These are phyloP conservation scores for Chalaropsis ovoidea DNA, from an alignment of 2,329 filamentous ascomycete species.

Conservation along the genomic window DNA sequence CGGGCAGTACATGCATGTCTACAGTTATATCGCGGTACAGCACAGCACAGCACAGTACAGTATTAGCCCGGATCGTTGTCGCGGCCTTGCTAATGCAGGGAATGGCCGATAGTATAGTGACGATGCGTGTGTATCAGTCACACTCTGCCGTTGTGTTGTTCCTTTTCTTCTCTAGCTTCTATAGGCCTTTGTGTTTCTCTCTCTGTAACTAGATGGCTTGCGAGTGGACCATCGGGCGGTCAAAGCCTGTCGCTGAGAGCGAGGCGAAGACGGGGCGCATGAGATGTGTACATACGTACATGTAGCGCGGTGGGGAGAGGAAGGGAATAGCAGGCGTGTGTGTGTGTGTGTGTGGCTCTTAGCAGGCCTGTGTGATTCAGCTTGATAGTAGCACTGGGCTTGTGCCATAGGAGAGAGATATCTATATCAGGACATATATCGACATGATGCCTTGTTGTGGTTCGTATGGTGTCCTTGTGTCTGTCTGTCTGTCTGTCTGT, in stretches of 20 bases:
- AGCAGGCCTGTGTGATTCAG: too few relatives aligned
- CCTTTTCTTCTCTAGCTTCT: background rate
- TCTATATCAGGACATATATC: too few relatives aligned
- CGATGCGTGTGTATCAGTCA: background rate
- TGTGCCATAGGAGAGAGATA: too few relatives aligned
- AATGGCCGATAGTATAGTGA: background rate
- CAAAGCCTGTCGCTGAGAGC: background rate
- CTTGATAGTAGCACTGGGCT: too few relatives aligned
- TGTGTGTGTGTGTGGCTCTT: too few relatives aligned
- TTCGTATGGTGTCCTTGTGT: too few relatives aligned
- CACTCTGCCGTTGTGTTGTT: background rate
- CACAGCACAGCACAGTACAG: conserved; percentile 1
- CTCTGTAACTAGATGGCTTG: background rate
- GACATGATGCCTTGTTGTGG: too few relatives aligned
- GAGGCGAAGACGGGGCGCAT: background rate
- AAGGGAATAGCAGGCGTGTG: background rate
- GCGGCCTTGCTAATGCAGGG: background rate
- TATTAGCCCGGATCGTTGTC: background rate
- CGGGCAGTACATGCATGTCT: background rate
- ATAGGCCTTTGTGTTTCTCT: background rate
- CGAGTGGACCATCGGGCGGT: background rate
- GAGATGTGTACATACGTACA: background rate
- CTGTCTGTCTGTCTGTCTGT: too few relatives aligned
- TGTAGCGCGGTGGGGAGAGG: background rate
- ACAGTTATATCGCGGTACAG: background rate